Evolutionary conservation across 2,329 filamentous ascomycete species (phyloP).

Genomic region (Pseudogymnoascus sp.): DNA sequence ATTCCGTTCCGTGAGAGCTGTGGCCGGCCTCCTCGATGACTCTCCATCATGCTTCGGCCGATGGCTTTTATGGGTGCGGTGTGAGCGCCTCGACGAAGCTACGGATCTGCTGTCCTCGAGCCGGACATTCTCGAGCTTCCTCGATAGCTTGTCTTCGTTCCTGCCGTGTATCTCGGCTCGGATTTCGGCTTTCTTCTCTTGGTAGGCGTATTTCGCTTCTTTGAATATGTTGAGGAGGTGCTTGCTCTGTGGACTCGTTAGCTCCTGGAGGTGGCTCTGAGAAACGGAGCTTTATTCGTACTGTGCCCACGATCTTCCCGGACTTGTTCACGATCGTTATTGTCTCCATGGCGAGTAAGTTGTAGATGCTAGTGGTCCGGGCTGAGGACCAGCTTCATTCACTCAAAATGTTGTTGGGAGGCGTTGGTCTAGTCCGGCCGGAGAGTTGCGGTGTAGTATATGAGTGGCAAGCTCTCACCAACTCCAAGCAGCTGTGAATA

Average conservation of each 20-base stretch:
- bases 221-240: slow-evolving; percentile 86
- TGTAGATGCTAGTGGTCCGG: background rate
- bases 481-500: background rate
- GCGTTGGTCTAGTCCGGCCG: background rate
- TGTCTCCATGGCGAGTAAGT: slow-evolving; percentile 53
- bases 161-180: slow-evolving; percentile 60
- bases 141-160: slow-evolving; percentile 49
- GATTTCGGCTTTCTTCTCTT: slow-evolving; percentile 78
- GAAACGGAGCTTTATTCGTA: slow-evolving; percentile 37
- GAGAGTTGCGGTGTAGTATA: background rate
- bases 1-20: slow-evolving; percentile 20
- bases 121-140: slow-evolving; percentile 34
- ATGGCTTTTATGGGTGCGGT: slow-evolving; percentile 26
- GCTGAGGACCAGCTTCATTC: background rate
- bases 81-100: slow-evolving; percentile 33
- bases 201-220: slow-evolving; percentile 81
- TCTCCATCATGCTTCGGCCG: slow-evolving; percentile 18
- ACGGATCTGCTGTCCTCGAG: slow-evolving; percentile 33
- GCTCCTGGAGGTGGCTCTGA: slow-evolving; percentile 8
- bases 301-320: slow-evolving; percentile 83
- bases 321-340: slow-evolving; percentile 88
- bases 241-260: slow-evolving; percentile 59
- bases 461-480: background rate
- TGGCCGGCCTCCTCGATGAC: background rate
- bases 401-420: background rate